Conservation (phyloP, 1,284 basidiomycete species). For the Apiotrichum sp. region DNA sequence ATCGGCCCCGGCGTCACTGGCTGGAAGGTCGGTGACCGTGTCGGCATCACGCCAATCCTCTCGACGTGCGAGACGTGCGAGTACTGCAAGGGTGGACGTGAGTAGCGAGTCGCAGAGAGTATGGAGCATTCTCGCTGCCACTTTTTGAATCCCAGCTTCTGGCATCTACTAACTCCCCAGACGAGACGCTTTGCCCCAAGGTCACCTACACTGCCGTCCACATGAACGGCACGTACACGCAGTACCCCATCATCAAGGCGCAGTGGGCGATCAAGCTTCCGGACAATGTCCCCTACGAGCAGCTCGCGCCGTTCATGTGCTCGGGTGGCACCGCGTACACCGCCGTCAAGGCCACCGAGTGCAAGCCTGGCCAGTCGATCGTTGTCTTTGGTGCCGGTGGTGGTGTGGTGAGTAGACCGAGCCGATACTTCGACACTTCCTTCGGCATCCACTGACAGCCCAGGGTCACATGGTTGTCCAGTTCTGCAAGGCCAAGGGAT, state of each 20-base stretch:
- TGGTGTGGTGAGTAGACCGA: slow-evolving; percentile 9
- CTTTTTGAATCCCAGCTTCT: no score
- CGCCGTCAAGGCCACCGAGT: slow-evolving; percentile 97
- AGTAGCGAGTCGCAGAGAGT: neutral
- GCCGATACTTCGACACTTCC: neutral
- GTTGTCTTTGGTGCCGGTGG: slow-evolving; percentile 13
- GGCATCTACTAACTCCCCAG: neutral
- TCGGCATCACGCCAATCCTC: slow-evolving; percentile 14
- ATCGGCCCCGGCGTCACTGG: slow-evolving; percentile 13
- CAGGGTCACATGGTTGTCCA: slow-evolving; percentile 19
- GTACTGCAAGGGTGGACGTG: slow-evolving; percentile 13
- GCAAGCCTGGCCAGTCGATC: slow-evolving; percentile 53
- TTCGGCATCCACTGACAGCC: neutral
- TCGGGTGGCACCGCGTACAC: slow-evolving; percentile 62
- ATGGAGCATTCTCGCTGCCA: no score
- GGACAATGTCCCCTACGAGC: slow-evolving; percentile 12
- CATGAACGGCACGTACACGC: slow-evolving; percentile 16
- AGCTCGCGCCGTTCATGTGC: slow-evolving; percentile 16
- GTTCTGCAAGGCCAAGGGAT: slow-evolving; percentile 15
- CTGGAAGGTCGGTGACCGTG: slow-evolving; percentile 16
- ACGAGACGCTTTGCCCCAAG: slow-evolving; percentile 16
- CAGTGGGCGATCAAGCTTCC: slow-evolving; percentile 16
- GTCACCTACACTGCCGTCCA: slow-evolving; percentile 8
- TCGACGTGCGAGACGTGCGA: slow-evolving; percentile 15
- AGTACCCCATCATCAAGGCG: slow-evolving; percentile 13